Percentiles rank a stretch among this genome's conserved stretches.
Conservation (phyloP, 768 basidiomycete species). For the Obba rivulosa region DNA sequence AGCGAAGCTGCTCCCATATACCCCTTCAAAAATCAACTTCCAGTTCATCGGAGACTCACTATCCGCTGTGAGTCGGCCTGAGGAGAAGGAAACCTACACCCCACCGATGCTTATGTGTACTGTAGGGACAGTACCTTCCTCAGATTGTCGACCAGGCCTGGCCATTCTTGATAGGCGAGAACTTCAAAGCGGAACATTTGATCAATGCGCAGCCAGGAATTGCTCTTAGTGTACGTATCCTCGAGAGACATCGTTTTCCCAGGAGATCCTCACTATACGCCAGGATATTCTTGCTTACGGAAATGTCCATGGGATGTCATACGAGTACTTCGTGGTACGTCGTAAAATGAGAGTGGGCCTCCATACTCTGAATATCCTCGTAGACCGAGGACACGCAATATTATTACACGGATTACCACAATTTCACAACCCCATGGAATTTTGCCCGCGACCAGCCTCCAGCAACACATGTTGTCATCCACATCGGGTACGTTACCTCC, state of each 20-base stretch:
- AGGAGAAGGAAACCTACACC: too few species aligned
- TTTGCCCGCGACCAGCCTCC: constrained; percentile 42
- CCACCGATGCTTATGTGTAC: too few species aligned
- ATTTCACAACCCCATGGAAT: constrained; percentile 56
- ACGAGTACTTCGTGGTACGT: constrained; percentile 43
- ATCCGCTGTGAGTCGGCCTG: constrained; percentile 44
- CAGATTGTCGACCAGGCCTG: constrained; percentile 53
- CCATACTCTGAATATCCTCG: not conserved
- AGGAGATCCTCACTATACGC: not conserved
- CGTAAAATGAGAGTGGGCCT: not conserved
- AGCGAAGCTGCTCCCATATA: constrained; percentile 40
- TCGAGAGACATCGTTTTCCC: too few species aligned
- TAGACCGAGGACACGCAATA: constrained; percentile 56
- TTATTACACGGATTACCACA: constrained; percentile 49
- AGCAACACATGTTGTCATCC: constrained; percentile 50
- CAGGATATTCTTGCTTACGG: constrained; percentile 49
- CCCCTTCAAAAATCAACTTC: constrained; percentile 39
- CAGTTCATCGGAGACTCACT: constrained; percentile 57
- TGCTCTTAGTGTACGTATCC: constrained; percentile 34
- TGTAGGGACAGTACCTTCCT: constrained; percentile 48
- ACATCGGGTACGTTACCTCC: constrained; percentile 38
- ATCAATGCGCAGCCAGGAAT: constrained; percentile 53
- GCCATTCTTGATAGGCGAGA: constrained; percentile 47
- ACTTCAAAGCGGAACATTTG: constrained; percentile 47
- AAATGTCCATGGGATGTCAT: constrained; percentile 48